Conservation (phyloP, 116 monocot species). For the Phalaenopsis hybrid region DNA sequence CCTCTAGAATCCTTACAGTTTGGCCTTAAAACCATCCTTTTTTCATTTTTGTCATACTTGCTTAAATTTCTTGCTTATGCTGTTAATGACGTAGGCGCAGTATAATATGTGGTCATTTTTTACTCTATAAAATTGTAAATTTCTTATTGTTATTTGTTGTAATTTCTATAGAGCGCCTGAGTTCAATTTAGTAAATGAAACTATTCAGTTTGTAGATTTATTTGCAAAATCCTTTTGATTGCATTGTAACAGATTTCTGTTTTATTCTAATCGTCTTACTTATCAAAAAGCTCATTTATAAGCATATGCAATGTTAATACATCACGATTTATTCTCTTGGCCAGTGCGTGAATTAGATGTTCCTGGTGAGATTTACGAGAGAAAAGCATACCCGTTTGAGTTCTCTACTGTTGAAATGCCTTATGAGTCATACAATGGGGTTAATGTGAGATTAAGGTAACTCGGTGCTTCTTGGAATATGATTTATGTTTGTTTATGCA, state of each 20-base stretch:
- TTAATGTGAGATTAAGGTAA: conserved; percentile 91
- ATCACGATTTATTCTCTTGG: conserved; percentile 14
- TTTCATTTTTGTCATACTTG: neutral
- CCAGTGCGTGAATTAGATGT: conserved; percentile 97
- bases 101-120: neutral
- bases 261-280: neutral
- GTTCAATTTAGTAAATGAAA: neutral
- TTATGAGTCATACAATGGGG: conserved; percentile 93
- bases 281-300: neutral
- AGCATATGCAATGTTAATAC: neutral
- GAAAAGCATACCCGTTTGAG: conserved; percentile 90
- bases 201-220: neutral
- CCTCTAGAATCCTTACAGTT: too few relatives aligned
- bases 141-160: neutral
- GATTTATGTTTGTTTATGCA: neutral
- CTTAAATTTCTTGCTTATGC: neutral
- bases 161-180: neutral
- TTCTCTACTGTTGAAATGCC: conserved; percentile 99
- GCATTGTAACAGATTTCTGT: neutral
- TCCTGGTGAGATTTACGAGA: conserved; percentile 98
- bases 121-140: neutral
- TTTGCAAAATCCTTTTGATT: neutral
- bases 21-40: too few relatives aligned
- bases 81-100: neutral
- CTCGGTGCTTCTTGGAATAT: neutral